These are phyloP conservation scores for Boechera divaricarpa DNA, from an alignment of 345 rosid genomes.

Conservation along the genomic window DNA sequence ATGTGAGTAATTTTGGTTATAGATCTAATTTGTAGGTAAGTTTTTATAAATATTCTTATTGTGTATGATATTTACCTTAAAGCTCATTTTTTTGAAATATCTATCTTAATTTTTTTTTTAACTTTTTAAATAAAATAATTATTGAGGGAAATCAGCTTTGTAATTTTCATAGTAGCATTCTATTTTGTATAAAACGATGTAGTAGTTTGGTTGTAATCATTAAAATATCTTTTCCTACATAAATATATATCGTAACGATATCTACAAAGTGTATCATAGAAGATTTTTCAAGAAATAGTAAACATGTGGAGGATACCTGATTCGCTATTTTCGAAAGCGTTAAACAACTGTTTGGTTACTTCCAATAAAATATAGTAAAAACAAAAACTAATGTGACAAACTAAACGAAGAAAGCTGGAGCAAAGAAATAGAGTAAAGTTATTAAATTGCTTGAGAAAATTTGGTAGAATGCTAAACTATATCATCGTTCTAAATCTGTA, in stretches of 20 bases:
- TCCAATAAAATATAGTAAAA: not conserved
- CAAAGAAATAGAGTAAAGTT: not conserved
- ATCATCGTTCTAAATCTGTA: not conserved
- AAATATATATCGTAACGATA: not conserved
- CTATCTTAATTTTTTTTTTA: too few relatives aligned
- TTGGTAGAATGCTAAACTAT: not conserved
- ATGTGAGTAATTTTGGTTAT: not conserved
- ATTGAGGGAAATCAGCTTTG: too few relatives aligned
- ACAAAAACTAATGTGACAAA: not conserved
- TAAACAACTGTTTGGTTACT: not conserved
- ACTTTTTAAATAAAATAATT: not conserved
- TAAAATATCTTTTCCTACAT: not conserved
- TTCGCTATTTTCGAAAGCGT: not conserved
- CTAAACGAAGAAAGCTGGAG: not conserved
- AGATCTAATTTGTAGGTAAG: not conserved
- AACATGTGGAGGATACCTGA: slow-evolving; percentile 11
- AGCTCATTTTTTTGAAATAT: too few relatives aligned
- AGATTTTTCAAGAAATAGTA: not conserved
- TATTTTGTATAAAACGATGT: not conserved
- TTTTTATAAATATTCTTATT: not conserved
- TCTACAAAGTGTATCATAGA: not conserved
- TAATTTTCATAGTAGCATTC: not conserved
- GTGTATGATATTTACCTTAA: too few relatives aligned
- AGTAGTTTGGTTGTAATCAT: not conserved
- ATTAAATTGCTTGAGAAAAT: not conserved